Conservation (phyloP, 1,139 yeast species). For the Blastobotrys aristatus region DNA sequence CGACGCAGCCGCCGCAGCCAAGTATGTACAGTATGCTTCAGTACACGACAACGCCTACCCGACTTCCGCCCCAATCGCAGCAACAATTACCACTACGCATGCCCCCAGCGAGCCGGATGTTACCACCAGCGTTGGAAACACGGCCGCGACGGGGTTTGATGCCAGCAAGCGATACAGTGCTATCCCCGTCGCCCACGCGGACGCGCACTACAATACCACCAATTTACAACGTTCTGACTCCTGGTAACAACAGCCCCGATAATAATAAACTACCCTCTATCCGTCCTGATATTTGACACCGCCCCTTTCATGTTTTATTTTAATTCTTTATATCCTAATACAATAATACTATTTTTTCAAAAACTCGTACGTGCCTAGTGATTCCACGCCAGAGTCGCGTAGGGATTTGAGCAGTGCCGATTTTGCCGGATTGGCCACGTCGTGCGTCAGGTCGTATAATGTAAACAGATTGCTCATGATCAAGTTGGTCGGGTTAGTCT, state of each 20-base stretch:
- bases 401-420: conserved; percentile 3
- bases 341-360: background rate
- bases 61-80: background rate
- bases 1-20: background rate
- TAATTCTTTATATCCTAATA: background rate
- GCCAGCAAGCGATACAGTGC: conserved; percentile 1
- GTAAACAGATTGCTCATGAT: conserved; percentile 27
- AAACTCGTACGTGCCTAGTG: conserved; percentile 12
- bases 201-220: background rate
- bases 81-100: background rate
- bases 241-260: background rate
- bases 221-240: background rate
- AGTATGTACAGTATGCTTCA: no score
- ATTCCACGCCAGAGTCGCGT: conserved; percentile 8
- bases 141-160: background rate
- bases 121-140: background rate
- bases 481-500: conserved; percentile 16
- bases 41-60: background rate
- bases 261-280: background rate
- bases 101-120: no score
- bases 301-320: background rate
- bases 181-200: background rate
- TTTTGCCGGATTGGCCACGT: conserved; percentile 17
- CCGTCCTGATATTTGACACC: background rate
- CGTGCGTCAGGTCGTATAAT: conserved; percentile 29